These are phyloP conservation scores for Colletotrichum neosansevieriae DNA, from an alignment of 2,329 filamentous ascomycete species.

Conservation along the genomic window DNA sequence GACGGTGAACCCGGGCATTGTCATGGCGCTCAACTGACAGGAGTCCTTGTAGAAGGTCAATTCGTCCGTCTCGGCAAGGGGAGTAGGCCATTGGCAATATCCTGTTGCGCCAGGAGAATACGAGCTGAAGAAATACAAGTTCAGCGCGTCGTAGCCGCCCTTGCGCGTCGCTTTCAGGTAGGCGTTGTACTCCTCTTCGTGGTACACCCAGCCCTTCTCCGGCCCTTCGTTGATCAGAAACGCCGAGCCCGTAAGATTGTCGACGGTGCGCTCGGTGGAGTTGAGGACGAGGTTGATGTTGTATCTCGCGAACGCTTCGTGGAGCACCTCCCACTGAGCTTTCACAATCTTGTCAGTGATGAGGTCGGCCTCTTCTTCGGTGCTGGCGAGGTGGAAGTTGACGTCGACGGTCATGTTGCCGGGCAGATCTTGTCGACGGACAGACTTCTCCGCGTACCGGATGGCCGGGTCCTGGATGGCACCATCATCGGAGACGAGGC, in stretches of 20 bases:
- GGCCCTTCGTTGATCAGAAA: slow-evolving; percentile 44
- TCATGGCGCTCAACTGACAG: slow-evolving; percentile 36
- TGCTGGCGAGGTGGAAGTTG: slow-evolving; percentile 46
- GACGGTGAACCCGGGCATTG: slow-evolving; percentile 33
- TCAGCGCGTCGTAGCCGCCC: slow-evolving; percentile 56
- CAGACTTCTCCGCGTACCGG: neutral
- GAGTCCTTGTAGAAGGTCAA: slow-evolving; percentile 25
- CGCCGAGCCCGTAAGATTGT: slow-evolving; percentile 41
- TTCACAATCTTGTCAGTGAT: slow-evolving; percentile 40
- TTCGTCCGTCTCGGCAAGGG: slow-evolving; percentile 14
- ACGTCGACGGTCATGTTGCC: slow-evolving; percentile 44
- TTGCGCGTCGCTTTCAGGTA: slow-evolving; percentile 46
- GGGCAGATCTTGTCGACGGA: slow-evolving; percentile 38
- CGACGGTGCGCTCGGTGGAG: slow-evolving; percentile 44
- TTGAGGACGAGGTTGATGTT: slow-evolving; percentile 44
- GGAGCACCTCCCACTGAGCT: slow-evolving; percentile 43
- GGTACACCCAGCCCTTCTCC: slow-evolving; percentile 42
- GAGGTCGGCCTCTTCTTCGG: slow-evolving; percentile 41
- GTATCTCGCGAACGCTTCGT: slow-evolving; percentile 41
- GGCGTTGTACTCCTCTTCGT: slow-evolving; percentile 27
- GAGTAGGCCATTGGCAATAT: slow-evolving; percentile 59
- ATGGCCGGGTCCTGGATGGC: neutral
- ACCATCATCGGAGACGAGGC: slow-evolving; percentile 35
- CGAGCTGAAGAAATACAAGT: slow-evolving; percentile 59
- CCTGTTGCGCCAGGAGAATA: slow-evolving; percentile 54